Evolutionary conservation across 345 rosid species (phyloP).

Genomic region (Euphorbia pulcherrima): DNA sequence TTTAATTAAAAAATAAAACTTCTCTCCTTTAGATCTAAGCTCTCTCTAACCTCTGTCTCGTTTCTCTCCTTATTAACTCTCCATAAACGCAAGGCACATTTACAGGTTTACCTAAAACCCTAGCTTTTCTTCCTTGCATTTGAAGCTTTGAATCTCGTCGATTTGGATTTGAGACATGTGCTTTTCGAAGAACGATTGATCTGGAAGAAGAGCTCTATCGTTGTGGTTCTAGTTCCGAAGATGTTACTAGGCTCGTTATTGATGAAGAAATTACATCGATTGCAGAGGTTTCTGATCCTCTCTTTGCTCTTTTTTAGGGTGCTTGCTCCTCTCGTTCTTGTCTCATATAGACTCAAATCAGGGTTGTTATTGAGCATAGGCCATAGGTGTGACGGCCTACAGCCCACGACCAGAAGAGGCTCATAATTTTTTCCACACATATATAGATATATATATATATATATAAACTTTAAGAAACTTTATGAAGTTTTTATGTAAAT

Average conservation of each 20-base stretch:
- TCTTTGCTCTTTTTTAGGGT: constrained; percentile 62
- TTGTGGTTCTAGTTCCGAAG: constrained; percentile 7
- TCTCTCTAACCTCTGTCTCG: constrained; percentile 18
- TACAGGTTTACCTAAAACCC: constrained; percentile 29
- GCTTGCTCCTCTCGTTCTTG: constrained; percentile 62
- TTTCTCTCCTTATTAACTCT: constrained; percentile 12
- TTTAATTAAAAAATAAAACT: neutral
- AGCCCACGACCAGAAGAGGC: too few species aligned
- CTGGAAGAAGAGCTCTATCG: constrained; percentile 12
- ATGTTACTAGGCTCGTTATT: constrained; percentile 19
- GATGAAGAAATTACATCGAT: constrained; percentile 67
- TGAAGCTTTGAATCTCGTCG: constrained; percentile 31
- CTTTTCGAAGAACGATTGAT: constrained; percentile 39
- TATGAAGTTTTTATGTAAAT: too few species aligned
- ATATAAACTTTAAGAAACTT: too few species aligned
- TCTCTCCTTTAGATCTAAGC: constrained; percentile 14
- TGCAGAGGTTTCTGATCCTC: constrained; percentile 87
- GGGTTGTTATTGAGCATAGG: too few species aligned
- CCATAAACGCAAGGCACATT: constrained; percentile 4
- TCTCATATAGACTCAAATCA: constrained; percentile 55
- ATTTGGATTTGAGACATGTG: constrained; percentile 28
- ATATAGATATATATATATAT: too few species aligned
- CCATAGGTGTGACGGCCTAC: too few species aligned
- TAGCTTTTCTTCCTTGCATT: constrained; percentile 24
- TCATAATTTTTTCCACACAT: too few species aligned